Conservation (phyloP, 768 basidiomycete species). For the Auricularia cornea region DNA sequence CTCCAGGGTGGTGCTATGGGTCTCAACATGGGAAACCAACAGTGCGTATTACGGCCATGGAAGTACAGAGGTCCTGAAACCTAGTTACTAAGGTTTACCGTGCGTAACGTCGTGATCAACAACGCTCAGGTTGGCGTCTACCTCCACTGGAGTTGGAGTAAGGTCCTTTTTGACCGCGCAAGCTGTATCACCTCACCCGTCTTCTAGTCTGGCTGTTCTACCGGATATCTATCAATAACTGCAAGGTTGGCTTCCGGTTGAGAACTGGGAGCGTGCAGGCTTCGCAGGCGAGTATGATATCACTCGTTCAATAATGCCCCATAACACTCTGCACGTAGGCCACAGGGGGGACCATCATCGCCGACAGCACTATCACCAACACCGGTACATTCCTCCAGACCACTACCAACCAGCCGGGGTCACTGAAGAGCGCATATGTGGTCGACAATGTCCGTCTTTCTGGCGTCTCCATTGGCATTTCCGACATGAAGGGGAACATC, state of each 20-base stretch:
- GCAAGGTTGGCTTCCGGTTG: constrained; percentile 7
- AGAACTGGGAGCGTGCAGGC: constrained; percentile 1
- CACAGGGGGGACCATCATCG: neutral
- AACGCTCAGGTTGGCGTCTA: constrained; percentile 8
- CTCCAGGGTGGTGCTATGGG: constrained; percentile 9
- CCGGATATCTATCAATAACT: constrained; percentile 9
- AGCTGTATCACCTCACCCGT: neutral
- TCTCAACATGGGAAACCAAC: constrained; percentile 13
- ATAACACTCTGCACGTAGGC: no score
- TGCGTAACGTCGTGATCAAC: constrained; percentile 12
- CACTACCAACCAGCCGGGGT: constrained; percentile 4
- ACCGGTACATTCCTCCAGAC: constrained; percentile 12
- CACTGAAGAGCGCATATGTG: constrained; percentile 8
- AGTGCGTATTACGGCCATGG: neutral
- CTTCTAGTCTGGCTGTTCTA: constrained; percentile 12
- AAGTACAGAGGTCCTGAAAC: neutral
- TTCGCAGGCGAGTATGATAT: neutral
- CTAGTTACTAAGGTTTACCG: constrained; percentile 8
- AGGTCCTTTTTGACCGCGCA: neutral
- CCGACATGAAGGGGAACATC: constrained; percentile 5
- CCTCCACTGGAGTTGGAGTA: constrained; percentile 4
- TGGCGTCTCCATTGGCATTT: constrained; percentile 9
- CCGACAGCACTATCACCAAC: constrained; percentile 8
- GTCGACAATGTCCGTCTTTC: constrained; percentile 12
- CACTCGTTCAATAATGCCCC: neutral